These are phyloP conservation scores for Agaricus subrufescens DNA, from an alignment of 768 basidiomycete species.

Conservation along the genomic window DNA sequence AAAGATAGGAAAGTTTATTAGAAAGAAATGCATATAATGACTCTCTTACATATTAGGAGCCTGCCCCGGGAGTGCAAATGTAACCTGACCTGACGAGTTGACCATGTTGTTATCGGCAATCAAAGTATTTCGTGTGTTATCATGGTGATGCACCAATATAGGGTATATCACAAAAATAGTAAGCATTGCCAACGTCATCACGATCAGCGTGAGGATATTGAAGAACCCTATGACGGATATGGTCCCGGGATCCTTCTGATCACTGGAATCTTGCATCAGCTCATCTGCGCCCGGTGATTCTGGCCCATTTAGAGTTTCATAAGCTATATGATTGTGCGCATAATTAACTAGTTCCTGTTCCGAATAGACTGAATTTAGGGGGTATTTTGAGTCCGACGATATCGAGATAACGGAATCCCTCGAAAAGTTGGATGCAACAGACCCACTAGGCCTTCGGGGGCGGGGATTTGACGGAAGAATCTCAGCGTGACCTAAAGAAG, in stretches of 20 bases:
- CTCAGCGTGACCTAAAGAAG: background rate
- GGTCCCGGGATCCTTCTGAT: background rate
- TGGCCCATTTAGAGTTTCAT: constrained; percentile 28
- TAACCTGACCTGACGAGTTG: constrained; percentile 65
- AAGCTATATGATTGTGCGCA: constrained; percentile 51
- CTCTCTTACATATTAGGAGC: background rate
- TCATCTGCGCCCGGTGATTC: constrained; percentile 52
- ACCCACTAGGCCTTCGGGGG: constrained; percentile 12
- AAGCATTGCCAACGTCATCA: constrained; percentile 56
- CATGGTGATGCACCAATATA: constrained; percentile 39
- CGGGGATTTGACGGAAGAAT: background rate
- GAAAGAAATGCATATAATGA: background rate
- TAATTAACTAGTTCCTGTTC: constrained; percentile 50
- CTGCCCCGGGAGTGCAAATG: background rate
- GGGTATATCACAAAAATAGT: constrained; percentile 77
- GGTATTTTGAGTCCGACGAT: constrained; percentile 28
- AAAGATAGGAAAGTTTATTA: background rate
- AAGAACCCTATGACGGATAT: constrained; percentile 23
- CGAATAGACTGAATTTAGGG: constrained; percentile 3
- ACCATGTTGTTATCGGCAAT: constrained; percentile 57
- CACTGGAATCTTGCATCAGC: constrained; percentile 45
- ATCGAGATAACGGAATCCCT: constrained; percentile 24
- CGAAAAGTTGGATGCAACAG: constrained; percentile 20
- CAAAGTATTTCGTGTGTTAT: constrained; percentile 29
- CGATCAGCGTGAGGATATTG: constrained; percentile 61